These are phyloP conservation scores for Dothistroma pini DNA, from an alignment of 2,329 filamentous ascomycete species.

Conservation along the genomic window DNA sequence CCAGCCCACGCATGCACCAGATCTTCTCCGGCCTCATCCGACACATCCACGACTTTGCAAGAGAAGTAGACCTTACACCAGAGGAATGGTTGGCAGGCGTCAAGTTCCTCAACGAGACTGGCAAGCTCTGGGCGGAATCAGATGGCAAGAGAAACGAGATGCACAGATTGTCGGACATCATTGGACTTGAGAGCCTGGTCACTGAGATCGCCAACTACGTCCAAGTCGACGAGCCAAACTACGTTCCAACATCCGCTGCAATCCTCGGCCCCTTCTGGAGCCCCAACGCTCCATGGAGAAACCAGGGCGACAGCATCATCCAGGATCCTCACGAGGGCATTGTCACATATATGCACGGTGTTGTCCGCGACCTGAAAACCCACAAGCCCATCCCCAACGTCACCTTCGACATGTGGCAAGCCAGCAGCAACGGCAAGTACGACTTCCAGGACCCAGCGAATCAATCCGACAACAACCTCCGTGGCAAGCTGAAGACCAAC, in stretches of 20 bases:
- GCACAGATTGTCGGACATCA: conserved; percentile 67
- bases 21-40: conserved; percentile 62
- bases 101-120: conserved; percentile 70
- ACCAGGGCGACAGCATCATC: conserved; percentile 63
- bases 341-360: conserved; percentile 65
- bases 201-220: conserved; percentile 63
- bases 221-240: conserved; percentile 57
- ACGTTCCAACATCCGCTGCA: conserved; percentile 67
- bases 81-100: conserved; percentile 76
- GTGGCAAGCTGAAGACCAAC: conserved; percentile 70
- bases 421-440: conserved; percentile 71
- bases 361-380: conserved; percentile 61
- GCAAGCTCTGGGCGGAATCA: conserved; percentile 56
- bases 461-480: conserved; percentile 69
- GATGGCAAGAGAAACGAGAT: conserved; percentile 69
- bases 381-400: conserved; percentile 62
- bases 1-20: conserved; percentile 59
- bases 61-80: conserved; percentile 70
- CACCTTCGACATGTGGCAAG: conserved; percentile 76
- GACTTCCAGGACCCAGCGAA: conserved; percentile 65
- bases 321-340: conserved; percentile 58
- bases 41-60: conserved; percentile 74
- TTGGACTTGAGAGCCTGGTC: conserved; percentile 68
- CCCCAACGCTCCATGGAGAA: conserved; percentile 64
- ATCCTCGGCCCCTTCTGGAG: conserved; percentile 79